Percentiles rank a stretch among this genome's conserved stretches.
Evolutionary conservation across 1,284 basidiomycete genomes (phyloP).

Genomic region (Irpex sp.): DNA sequence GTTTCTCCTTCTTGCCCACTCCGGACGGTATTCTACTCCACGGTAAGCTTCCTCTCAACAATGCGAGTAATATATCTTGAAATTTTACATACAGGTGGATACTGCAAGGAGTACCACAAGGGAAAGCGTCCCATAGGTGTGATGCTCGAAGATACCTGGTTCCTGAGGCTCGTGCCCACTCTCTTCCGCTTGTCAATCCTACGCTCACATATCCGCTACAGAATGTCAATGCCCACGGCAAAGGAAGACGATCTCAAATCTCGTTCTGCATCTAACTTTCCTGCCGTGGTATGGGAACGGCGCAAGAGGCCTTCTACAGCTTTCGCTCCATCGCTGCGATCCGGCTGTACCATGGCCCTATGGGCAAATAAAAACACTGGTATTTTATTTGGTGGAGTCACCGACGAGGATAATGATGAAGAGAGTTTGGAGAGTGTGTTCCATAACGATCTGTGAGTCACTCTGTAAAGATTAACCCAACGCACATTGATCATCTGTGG

Average conservation of each 20-base stretch:
- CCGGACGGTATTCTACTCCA: constrained; percentile 82
- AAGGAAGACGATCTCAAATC: constrained; percentile 26
- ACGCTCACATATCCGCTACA: not conserved
- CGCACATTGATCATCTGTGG: not conserved
- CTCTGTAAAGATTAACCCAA: too few species aligned
- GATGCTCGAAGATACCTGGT: constrained; percentile 90
- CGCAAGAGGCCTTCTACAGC: constrained; percentile 72
- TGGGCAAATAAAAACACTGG: constrained; percentile 73
- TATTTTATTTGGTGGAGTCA: constrained; percentile 88
- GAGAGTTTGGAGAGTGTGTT: constrained; percentile 85
- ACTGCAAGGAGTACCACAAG: constrained; percentile 89
- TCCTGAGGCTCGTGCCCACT: constrained; percentile 57
- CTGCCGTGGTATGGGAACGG: constrained; percentile 80
- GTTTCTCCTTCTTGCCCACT: constrained; percentile 84
- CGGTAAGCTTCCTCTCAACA: constrained; percentile 42
- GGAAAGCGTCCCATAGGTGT: constrained; percentile 85
- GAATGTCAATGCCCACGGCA: constrained; percentile 33
- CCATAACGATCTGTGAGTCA: constrained; percentile 75
- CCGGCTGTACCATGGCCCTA: constrained; percentile 82
- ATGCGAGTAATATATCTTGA: not conserved
- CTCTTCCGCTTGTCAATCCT: not conserved
- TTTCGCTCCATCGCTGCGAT: constrained; percentile 69
- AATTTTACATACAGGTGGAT: constrained; percentile 59
- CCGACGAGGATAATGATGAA: constrained; percentile 85
- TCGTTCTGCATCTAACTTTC: constrained; percentile 36